A percentile compares a stretch with the other conserved stretches of the same genome.
Evolutionary conservation across 2,329 filamentous ascomycete genomes (phyloP).

Genomic region (Kalmusia sp.): DNA sequence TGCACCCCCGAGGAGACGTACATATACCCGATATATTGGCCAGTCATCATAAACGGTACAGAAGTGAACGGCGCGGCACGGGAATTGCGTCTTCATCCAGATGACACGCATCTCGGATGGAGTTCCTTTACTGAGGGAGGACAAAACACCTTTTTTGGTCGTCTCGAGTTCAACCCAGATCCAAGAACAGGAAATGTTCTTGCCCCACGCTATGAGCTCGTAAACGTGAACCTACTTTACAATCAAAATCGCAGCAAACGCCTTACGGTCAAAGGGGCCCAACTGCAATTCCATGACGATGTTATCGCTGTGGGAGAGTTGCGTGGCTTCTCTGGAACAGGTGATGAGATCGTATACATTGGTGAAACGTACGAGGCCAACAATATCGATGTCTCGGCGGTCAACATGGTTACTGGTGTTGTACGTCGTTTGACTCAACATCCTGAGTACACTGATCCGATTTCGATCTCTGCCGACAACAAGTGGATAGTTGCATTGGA

Average conservation of each 20-base stretch:
- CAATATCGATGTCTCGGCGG: conserved; percentile 56
- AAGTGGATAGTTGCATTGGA: conserved; percentile 55
- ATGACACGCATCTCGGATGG: conserved; percentile 53
- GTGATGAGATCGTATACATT: conserved; percentile 52
- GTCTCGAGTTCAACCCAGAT: conserved; percentile 50
- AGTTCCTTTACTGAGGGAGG: conserved; percentile 45
- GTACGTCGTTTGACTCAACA: conserved; percentile 54
- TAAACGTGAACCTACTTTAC: conserved; percentile 48
- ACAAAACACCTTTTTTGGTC: conserved; percentile 44
- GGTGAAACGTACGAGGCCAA: conserved; percentile 50
- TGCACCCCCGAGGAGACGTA: conserved; percentile 47
- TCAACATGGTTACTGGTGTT: conserved; percentile 48
- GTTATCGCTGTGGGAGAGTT: conserved; percentile 53
- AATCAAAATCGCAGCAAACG: conserved; percentile 26
- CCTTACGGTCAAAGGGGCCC: conserved; percentile 23
- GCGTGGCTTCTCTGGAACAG: conserved; percentile 53
- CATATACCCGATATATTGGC: conserved; percentile 54
- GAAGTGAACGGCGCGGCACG: conserved; percentile 44
- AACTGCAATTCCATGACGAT: conserved; percentile 38
- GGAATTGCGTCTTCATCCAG: conserved; percentile 56
- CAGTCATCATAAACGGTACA: conserved; percentile 37
- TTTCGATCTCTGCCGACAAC: conserved; percentile 53
- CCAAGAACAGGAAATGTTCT: conserved; percentile 25
- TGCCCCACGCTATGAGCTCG: conserved; percentile 47
- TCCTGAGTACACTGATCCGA: conserved; percentile 54